Base-by-base conservation (phyloP, 2,329 filamentous ascomycete species). In the Fusarium xylarioides region DNA sequence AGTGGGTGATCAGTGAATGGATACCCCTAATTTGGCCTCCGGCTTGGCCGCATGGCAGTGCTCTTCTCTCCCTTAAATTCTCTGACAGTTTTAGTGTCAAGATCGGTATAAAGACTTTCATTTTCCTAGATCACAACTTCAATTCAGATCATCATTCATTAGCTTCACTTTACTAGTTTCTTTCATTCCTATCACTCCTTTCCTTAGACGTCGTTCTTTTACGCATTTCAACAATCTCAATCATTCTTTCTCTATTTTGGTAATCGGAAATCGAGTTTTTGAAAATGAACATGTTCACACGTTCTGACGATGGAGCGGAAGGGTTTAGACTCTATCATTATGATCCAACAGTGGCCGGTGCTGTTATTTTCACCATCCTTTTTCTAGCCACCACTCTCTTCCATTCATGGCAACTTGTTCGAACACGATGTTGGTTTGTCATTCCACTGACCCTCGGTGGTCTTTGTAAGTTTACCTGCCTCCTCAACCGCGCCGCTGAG, bases 351-450 rank as follows among this genome's bases (percentile, higher is more conserved):
- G 40, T 66, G 15, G 52, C 10, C 1, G 64, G 64, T 9, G 62
- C 43, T 26, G 64, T 11, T 11, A 26, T 66, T 8, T 66, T 66
- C 11, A 28, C 62, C 0, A 30, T 66, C 10, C 62, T 66, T 0
- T 66, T 59, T 4, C 21, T 50, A 2, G 38, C 19, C 21, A 66
- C 64, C 0, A 66, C 64, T 0, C 16, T 66, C 7, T 2, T 59
- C 1, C 64, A 66, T 1, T n/a, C n/a, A 3, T 66, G 64, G 64
- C 64, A 66, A 30, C 23, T 66, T 4, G 10, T 19, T 7, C 44
- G 44, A 16, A 44, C 26, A 11, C n/a, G 62, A 4, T 66, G 52
- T 5, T 66, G 64, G 64, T 66, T 66, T 4, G 46, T 65, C 0
- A 66, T 66, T 0, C 64, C 64, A 26, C 1, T 66, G 16, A 23